These are phyloP conservation scores for Silene uniflora DNA, from an alignment of 148 eudicot species.

Conservation along the genomic window DNA sequence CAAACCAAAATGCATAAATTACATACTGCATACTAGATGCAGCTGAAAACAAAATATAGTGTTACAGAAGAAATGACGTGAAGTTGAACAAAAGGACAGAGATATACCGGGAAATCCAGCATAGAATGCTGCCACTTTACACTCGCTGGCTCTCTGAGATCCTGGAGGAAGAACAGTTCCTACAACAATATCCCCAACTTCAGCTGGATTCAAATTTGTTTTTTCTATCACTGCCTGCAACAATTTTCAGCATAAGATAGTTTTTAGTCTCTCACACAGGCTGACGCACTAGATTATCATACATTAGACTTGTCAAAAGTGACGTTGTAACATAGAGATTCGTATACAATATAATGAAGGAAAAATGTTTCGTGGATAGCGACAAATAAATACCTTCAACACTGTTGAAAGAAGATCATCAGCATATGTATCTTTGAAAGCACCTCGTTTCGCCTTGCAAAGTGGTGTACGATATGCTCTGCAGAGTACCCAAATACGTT, in stretches of 20 bases:
- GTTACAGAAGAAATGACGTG: not conserved
- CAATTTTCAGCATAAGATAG: too few relatives aligned
- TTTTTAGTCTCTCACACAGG: not conserved
- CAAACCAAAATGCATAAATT: not conserved
- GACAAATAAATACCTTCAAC: constrained; percentile 49
- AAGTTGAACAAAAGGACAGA: not conserved
- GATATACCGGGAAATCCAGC: constrained; percentile 91
- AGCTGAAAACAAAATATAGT: not conserved
- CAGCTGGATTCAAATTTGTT: constrained; percentile 86
- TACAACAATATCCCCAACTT: constrained; percentile 96
- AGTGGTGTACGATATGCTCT: constrained; percentile 84
- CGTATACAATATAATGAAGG: not conserved
- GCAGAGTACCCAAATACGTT: constrained; percentile 13
- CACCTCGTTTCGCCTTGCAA: constrained; percentile 88
- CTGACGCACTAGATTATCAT: not conserved
- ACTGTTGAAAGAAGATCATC: constrained; percentile 94
- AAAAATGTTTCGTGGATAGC: not conserved
- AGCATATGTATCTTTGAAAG: constrained; percentile 85
- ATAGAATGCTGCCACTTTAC: constrained; percentile 94
- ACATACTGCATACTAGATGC: not conserved
- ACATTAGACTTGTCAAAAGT: not conserved
- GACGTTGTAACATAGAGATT: not conserved
- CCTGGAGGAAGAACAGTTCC: constrained; percentile 93
- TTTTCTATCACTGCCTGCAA: constrained; percentile 82
- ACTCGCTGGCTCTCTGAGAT: constrained; percentile 88